Evolutionary conservation across 306 rosid genomes (phyloP).

Genomic region (Inga laurina): DNA sequence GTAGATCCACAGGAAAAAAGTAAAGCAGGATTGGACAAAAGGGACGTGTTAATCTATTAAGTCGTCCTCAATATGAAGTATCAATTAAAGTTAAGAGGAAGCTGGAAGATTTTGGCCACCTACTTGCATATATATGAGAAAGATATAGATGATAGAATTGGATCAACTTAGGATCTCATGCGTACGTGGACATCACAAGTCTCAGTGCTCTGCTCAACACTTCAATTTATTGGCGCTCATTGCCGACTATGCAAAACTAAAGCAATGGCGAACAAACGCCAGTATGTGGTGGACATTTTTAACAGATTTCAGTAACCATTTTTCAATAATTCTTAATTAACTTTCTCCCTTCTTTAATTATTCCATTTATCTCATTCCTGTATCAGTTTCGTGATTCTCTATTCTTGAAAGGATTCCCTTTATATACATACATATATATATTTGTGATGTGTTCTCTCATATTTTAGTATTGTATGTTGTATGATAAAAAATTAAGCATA

Average conservation of each 20-base stretch:
- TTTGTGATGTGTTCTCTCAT: not conserved
- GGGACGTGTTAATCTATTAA: slow-evolving; percentile 33
- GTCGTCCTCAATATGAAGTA: slow-evolving; percentile 9
- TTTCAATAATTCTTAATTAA: not conserved
- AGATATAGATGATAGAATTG: slow-evolving; percentile 37
- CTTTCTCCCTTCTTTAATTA: not conserved
- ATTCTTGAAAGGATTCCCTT: not conserved
- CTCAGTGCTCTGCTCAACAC: slow-evolving; percentile 29
- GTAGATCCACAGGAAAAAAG: slow-evolving; percentile 27
- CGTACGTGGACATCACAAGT: slow-evolving; percentile 25
- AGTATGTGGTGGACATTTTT: not conserved
- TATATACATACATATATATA: too few relatives aligned
- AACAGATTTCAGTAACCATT: not conserved
- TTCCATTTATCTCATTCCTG: not conserved
- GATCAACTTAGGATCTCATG: slow-evolving; percentile 35
- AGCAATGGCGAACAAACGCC: not conserved
- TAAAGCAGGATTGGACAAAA: slow-evolving; percentile 24
- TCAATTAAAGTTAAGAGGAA: slow-evolving; percentile 43
- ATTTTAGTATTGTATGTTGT: too few relatives aligned
- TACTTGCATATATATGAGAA: slow-evolving; percentile 13
- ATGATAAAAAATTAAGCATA: too few relatives aligned
- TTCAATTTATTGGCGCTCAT: not conserved
- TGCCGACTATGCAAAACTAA: slow-evolving; percentile 9
- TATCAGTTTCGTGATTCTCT: not conserved
- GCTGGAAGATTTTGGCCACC: slow-evolving; percentile 29